Conservation (phyloP, 2,329 filamentous ascomycete species). For the Pseudocercospora musae region DNA sequence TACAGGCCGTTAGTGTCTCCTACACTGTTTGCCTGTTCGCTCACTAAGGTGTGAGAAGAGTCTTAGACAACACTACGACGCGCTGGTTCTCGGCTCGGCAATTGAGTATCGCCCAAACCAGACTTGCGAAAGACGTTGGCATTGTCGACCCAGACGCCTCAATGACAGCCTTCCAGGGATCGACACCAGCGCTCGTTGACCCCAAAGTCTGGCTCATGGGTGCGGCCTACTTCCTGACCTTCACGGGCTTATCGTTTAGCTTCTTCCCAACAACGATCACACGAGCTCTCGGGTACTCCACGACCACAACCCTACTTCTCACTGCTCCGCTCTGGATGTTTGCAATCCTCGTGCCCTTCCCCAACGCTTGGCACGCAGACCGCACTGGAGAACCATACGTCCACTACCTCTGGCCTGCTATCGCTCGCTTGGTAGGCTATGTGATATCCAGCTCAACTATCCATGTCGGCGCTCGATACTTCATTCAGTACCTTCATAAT, state of each 20-base stretch:
- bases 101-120: conserved; percentile 4
- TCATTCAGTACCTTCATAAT: conserved; percentile 16
- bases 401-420: conserved; percentile 55
- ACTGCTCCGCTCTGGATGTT: conserved; percentile 36
- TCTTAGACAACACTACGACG: too few species aligned
- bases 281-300: conserved; percentile 38
- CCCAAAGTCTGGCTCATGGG: conserved; percentile 21
- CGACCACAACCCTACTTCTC: conserved; percentile 36
- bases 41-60: too few species aligned
- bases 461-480: conserved; percentile 21
- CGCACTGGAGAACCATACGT: conserved; percentile 33
- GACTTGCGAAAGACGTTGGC: conserved; percentile 11
- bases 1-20: too few species aligned
- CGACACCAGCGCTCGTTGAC: conserved; percentile 19
- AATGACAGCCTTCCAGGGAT: conserved; percentile 8
- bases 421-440: conserved; percentile 49
- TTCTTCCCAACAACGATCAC: conserved; percentile 38
- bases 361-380: conserved; percentile 38
- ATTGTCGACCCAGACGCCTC: conserved; percentile 1
- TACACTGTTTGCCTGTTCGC: too few species aligned
- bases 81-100: conserved; percentile 38
- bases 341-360: conserved; percentile 31
- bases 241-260: conserved; percentile 16
- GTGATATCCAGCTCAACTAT: conserved; percentile 16
- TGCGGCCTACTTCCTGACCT: conserved; percentile 13